A percentile compares a stretch with the other conserved stretches of the same genome.
These are phyloP conservation scores for Leonotis leonurus DNA, from an alignment of 257 asterid genomes.

Conservation along the genomic window DNA sequence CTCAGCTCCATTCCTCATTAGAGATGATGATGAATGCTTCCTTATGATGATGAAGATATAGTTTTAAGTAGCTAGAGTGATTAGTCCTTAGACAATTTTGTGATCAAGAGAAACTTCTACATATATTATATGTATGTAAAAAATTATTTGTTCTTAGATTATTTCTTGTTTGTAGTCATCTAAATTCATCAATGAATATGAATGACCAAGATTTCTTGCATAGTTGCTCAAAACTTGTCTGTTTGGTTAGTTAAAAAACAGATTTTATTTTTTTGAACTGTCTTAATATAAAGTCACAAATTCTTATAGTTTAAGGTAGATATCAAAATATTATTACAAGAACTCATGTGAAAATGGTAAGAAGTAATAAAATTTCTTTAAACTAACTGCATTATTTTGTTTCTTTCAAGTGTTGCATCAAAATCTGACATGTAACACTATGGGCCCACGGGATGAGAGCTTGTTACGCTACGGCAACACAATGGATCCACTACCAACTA, in stretches of 20 bases:
- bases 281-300: not conserved
- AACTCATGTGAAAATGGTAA: not conserved
- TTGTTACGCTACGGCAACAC: too few species aligned
- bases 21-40: not conserved
- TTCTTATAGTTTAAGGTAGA: not conserved
- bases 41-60: not conserved
- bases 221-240: not conserved
- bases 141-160: not conserved
- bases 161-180: not conserved
- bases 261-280: not conserved
- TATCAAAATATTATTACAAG: not conserved
- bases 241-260: too few species aligned
- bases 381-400: not conserved
- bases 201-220: too few species aligned
- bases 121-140: not conserved
- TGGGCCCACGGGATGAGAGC: too few species aligned
- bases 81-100: constrained; percentile 18
- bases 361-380: not conserved
- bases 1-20: constrained; percentile 10
- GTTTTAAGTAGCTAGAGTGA: not conserved
- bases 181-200: constrained; percentile 1
- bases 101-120: not conserved
- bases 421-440: too few species aligned
- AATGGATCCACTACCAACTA: too few species aligned
- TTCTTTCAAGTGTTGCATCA: not conserved